phyloP scores from a whole-genome alignment of 768 basidiomycete species.

The Boletus subcaerulescens region DNA sequence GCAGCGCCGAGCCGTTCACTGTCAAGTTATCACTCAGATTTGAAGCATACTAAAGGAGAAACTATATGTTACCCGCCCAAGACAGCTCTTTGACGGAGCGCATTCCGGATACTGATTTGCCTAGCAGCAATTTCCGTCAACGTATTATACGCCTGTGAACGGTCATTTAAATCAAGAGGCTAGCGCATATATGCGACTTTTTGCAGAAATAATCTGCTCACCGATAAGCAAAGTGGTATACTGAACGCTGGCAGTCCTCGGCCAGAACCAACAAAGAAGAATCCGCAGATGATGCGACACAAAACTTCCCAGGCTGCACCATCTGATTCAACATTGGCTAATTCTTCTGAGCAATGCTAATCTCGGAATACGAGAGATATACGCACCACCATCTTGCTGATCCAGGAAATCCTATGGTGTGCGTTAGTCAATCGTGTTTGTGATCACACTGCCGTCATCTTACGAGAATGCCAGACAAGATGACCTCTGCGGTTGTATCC shows the following conservation, averaged over 20 bases:
- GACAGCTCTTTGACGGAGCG: slow-evolving; percentile 41
- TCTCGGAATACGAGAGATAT: not conserved
- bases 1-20: slow-evolving; percentile 48
- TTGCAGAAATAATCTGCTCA: slow-evolving; percentile 11
- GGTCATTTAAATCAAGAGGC: slow-evolving; percentile 12
- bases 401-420: slow-evolving; percentile 23
- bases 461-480: slow-evolving; percentile 56
- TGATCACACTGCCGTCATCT: slow-evolving; percentile 5
- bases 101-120: slow-evolving; percentile 41
- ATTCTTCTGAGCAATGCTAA: not conserved
- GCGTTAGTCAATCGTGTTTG: slow-evolving; percentile 12
- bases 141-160: slow-evolving; percentile 48
- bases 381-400: slow-evolving; percentile 18
- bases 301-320: slow-evolving; percentile 26
- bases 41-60: not conserved
- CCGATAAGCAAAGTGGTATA: slow-evolving; percentile 23
- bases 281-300: slow-evolving; percentile 35
- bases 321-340: slow-evolving; percentile 21
- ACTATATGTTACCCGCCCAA: slow-evolving; percentile 47
- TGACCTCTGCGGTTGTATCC: slow-evolving; percentile 43
- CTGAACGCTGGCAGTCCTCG: slow-evolving; percentile 19
- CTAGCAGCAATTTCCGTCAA: slow-evolving; percentile 46
- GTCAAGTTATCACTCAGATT: not conserved
- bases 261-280: slow-evolving; percentile 33
- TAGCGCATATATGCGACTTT: slow-evolving; percentile 30